These are phyloP conservation scores for Candida fluviatilis DNA, from an alignment of 805 yeast species.

Conservation along the genomic window DNA sequence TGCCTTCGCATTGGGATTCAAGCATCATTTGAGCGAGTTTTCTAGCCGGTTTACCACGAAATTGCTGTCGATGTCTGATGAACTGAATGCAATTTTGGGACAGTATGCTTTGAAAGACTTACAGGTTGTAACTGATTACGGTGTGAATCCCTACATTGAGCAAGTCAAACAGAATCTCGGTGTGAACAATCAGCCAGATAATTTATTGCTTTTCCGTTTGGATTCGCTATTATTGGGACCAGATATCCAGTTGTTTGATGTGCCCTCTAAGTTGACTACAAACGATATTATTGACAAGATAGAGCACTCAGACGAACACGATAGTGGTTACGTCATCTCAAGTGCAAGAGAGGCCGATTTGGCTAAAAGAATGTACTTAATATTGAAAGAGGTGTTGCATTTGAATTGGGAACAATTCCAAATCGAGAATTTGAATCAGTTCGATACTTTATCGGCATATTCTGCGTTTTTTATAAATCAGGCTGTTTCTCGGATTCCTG, in stretches of 20 bases:
- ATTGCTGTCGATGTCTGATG: not conserved
- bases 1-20: slow-evolving; percentile 2
- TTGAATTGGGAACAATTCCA: not conserved
- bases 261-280: slow-evolving; percentile 13
- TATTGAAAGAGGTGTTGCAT: slow-evolving; percentile 14
- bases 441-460: slow-evolving; percentile 8
- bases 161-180: slow-evolving; percentile 1
- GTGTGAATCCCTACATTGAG: not conserved
- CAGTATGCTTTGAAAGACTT: slow-evolving; percentile 2
- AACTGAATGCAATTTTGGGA: not conserved
- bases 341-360: slow-evolving; percentile 14
- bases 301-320: slow-evolving; percentile 8
- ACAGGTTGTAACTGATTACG: slow-evolving; percentile 1
- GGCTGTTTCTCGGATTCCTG: slow-evolving; percentile 1
- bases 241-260: slow-evolving; percentile 7
- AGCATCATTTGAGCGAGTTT: not conserved
- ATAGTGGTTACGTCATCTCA: not conserved
- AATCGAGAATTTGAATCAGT: not conserved
- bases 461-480: slow-evolving; percentile 9
- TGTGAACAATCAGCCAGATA: slow-evolving; percentile 5
- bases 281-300: slow-evolving; percentile 12
- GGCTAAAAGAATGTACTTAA: slow-evolving; percentile 12
- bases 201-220: slow-evolving; percentile 11
- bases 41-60: not conserved
- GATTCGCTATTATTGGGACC: slow-evolving; percentile 19